Conservation (phyloP, 768 basidiomycete genomes). For the Lactarius trivialis region DNA sequence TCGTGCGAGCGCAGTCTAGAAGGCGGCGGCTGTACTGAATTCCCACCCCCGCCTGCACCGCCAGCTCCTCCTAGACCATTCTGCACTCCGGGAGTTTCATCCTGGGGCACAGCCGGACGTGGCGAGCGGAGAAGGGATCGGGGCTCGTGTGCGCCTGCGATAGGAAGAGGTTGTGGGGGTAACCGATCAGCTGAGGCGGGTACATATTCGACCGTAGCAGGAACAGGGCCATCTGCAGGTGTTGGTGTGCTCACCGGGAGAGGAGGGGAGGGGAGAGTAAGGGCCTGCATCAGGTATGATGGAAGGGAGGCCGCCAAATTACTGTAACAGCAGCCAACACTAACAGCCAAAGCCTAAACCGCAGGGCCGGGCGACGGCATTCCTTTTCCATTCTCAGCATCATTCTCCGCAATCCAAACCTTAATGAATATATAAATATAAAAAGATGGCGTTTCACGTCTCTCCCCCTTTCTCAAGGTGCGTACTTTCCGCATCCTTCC, state of each 20-base stretch:
- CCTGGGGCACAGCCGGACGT: not conserved
- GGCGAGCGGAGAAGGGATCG: slow-evolving; percentile 13
- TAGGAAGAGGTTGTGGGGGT: slow-evolving; percentile 7
- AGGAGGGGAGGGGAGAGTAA: slow-evolving; percentile 13
- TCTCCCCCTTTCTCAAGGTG: too few relatives aligned
- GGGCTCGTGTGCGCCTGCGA: slow-evolving; percentile 7
- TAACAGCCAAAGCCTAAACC: not conserved
- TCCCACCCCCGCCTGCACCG: not conserved
- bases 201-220: not conserved
- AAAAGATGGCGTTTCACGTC: too few relatives aligned
- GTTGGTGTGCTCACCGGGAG: slow-evolving; percentile 8
- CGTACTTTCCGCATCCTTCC: too few relatives aligned
- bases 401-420: too few relatives aligned
- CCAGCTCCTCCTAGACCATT: not conserved
- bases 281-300: slow-evolving; percentile 17
- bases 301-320: too few relatives aligned
- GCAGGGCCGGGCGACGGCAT: not conserved
- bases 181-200: slow-evolving; percentile 11
- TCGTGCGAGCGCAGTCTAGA: slow-evolving; percentile 16
- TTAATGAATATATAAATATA: too few relatives aligned
- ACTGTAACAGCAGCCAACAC: too few relatives aligned
- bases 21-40: not conserved
- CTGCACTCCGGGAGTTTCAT: not conserved
- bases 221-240: not conserved
- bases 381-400: too few relatives aligned